Percentiles rank a stretch among this genome's conserved stretches.
These are phyloP conservation scores for Blastobotrys raffinosifermentans DNA, from an alignment of 1,139 yeast species.

Conservation along the genomic window DNA sequence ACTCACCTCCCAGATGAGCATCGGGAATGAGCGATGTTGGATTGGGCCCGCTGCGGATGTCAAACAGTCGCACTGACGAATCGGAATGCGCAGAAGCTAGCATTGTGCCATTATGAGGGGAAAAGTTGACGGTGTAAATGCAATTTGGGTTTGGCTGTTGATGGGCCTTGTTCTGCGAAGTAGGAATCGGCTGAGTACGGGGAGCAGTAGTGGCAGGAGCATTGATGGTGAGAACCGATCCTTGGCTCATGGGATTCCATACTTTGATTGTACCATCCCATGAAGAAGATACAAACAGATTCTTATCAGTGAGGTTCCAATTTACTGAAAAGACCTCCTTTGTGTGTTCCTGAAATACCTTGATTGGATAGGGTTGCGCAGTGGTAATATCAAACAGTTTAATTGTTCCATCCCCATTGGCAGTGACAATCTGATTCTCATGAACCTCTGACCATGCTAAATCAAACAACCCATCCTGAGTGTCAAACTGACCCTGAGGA, in stretches of 20 bases:
- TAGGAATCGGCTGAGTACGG: slow-evolving; percentile 4
- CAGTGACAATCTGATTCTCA: slow-evolving; percentile 76
- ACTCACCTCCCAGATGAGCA: slow-evolving; percentile 78
- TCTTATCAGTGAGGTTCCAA: slow-evolving; percentile 81
- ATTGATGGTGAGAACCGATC: slow-evolving; percentile 54
- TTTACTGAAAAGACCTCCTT: slow-evolving; percentile 82
- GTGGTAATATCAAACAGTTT: slow-evolving; percentile 68
- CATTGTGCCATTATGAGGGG: slow-evolving; percentile 76
- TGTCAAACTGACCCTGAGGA: slow-evolving; percentile 62
- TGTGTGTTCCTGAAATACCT: slow-evolving; percentile 70
- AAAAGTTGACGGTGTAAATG: slow-evolving; percentile 71
- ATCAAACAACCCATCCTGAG: slow-evolving; percentile 91
- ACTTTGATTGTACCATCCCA: slow-evolving; percentile 91
- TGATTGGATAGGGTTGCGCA: slow-evolving; percentile 63
- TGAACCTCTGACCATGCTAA: slow-evolving; percentile 86
- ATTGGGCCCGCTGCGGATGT: slow-evolving; percentile 61
- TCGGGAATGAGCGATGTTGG: slow-evolving; percentile 22
- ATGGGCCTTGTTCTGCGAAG: slow-evolving; percentile 5
- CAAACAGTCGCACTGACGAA: slow-evolving; percentile 78
- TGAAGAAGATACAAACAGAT: slow-evolving; percentile 65
- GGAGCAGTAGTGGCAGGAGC: slow-evolving; percentile 12
- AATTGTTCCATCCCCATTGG: slow-evolving; percentile 87
- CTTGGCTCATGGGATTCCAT: slow-evolving; percentile 56
- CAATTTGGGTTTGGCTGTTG: slow-evolving; percentile 23
- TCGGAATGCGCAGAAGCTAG: slow-evolving; percentile 76